These are phyloP conservation scores for Ceratocystiopsis minuta DNA, from an alignment of 2,329 filamentous ascomycete species.

Conservation along the genomic window DNA sequence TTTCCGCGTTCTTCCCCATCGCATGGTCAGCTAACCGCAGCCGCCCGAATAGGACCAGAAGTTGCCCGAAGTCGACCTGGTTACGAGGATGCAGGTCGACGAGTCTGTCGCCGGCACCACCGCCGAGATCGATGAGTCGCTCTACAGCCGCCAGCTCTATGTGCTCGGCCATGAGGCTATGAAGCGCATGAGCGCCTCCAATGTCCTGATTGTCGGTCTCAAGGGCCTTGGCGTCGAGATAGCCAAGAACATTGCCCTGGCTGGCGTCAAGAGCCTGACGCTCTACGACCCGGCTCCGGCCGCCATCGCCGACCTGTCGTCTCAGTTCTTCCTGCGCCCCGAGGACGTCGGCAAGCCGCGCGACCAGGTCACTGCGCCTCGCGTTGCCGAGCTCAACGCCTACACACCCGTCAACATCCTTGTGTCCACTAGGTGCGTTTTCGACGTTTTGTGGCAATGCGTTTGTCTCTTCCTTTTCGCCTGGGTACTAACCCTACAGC, in stretches of 20 bases:
- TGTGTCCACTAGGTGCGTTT: conserved; percentile 32
- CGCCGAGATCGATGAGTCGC: conserved; percentile 51
- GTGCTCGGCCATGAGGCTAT: conserved; percentile 66
- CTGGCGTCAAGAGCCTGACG: conserved; percentile 92
- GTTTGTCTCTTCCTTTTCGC: background rate
- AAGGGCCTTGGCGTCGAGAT: conserved; percentile 95
- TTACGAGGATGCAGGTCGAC: conserved; percentile 48
- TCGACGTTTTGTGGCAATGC: no score
- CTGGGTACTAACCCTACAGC: conserved; percentile 18
- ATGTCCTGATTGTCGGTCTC: conserved; percentile 78
- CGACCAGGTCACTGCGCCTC: conserved; percentile 69
- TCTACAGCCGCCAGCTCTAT: conserved; percentile 59
- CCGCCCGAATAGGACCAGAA: conserved; percentile 23
- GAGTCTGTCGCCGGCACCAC: conserved; percentile 32
- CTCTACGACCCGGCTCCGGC: conserved; percentile 79
- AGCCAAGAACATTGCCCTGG: conserved; percentile 94
- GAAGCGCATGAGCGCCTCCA: conserved; percentile 97
- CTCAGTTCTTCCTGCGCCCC: conserved; percentile 86
- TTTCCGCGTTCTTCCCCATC: background rate
- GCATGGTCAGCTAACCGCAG: background rate
- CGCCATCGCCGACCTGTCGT: conserved; percentile 74
- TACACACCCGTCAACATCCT: conserved; percentile 84
- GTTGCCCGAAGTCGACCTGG: conserved; percentile 41
- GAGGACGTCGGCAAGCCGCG: conserved; percentile 85
- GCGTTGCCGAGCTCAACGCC: conserved; percentile 85